Conservation (phyloP, 495 filamentous ascomycete species). For the Mytilinidion resinicola region DNA sequence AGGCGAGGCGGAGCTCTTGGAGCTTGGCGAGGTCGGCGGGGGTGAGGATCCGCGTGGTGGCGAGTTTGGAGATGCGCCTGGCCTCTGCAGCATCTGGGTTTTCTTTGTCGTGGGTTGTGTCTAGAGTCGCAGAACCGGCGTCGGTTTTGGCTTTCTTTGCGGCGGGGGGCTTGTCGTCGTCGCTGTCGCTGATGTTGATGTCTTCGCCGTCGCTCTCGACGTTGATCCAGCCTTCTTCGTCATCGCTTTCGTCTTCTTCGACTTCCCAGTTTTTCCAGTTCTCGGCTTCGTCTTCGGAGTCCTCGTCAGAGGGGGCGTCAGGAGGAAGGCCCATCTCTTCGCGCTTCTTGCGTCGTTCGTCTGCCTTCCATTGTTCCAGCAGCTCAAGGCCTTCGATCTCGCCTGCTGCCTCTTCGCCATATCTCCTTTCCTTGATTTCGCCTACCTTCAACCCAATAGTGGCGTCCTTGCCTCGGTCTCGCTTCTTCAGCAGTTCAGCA, state of each 20-base stretch:
- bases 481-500: constrained; percentile 80
- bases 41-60: constrained; percentile 83
- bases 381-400: constrained; percentile 91
- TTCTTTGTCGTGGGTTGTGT: constrained; percentile 30
- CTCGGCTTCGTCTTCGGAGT: constrained; percentile 54
- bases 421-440: constrained; percentile 61
- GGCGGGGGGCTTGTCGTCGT: constrained; percentile 46
- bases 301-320: constrained; percentile 51
- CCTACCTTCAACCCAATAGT: constrained; percentile 71
- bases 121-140: constrained; percentile 16
- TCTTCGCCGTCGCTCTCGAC: constrained; percentile 74
- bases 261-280: constrained; percentile 81
- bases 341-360: constrained; percentile 67
- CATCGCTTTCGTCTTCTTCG: constrained; percentile 66
- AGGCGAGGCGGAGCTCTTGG: constrained; percentile 70
- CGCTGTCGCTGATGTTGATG: constrained; percentile 64
- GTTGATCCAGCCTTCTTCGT: constrained; percentile 86
- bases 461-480: constrained; percentile 90
- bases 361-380: constrained; percentile 87
- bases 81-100: constrained; percentile 9
- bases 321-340: constrained; percentile 56
- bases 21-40: constrained; percentile 90
- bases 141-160: constrained; percentile 53
- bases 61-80: constrained; percentile 53
- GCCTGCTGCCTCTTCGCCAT: constrained; percentile 71